A percentile compares a stretch with the other conserved stretches of the same genome.
Conservation (phyloP, 345 rosid species). For the Acer yangbiense region DNA sequence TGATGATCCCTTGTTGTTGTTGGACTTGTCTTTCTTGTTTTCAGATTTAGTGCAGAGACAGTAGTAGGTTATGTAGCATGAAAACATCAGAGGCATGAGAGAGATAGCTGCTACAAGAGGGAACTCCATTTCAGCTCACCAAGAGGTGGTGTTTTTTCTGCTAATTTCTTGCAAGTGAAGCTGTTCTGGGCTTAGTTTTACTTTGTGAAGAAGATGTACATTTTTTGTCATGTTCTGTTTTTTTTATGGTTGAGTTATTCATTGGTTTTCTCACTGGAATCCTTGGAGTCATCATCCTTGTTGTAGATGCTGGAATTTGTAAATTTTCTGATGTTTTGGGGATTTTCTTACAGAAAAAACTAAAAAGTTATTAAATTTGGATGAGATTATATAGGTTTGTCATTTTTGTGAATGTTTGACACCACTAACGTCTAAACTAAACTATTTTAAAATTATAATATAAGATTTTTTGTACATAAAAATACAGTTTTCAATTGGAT, state of each 20-base stretch:
- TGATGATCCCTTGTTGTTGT: conserved; percentile 25
- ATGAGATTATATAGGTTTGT: no score
- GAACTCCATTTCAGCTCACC: neutral
- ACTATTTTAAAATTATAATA: no score
- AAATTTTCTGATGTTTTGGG: no score
- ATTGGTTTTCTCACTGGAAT: conserved; percentile 14
- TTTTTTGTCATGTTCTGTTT: neutral
- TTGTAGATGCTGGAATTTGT: neutral
- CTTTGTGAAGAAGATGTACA: conserved; percentile 6
- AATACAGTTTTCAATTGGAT: no score
- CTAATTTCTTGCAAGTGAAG: neutral
- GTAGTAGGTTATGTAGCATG: neutral
- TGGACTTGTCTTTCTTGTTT: conserved; percentile 18
- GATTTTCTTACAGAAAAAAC: no score
- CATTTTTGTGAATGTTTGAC: no score
- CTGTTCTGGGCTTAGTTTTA: neutral
- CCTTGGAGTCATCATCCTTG: conserved; percentile 18
- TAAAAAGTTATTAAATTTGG: no score
- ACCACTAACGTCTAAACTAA: no score
- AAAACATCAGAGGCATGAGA: neutral
- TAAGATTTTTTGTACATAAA: no score
- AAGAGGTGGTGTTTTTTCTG: neutral
- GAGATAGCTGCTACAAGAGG: neutral
- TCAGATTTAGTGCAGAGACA: neutral
- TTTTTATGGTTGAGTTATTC: neutral